Evolutionary conservation across 306 rosid genomes (phyloP).

Genomic region (Morella rubra): DNA sequence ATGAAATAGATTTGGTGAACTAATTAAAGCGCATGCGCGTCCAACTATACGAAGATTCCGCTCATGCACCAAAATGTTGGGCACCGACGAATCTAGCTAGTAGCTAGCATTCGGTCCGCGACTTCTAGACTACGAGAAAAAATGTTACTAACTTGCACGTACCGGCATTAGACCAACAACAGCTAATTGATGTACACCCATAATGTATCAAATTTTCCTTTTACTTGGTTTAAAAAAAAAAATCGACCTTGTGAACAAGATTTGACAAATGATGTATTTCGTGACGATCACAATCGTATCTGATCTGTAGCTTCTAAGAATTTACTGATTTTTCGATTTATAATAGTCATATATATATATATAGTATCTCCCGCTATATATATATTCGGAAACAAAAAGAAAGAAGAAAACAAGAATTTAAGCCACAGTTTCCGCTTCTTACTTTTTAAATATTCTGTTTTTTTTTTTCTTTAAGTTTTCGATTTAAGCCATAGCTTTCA

Average conservation of each 20-base stretch:
- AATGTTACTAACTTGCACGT: background rate
- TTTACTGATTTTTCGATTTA: too few relatives aligned
- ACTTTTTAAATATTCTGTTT: too few relatives aligned
- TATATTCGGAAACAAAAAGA: too few relatives aligned
- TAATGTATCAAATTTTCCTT: background rate
- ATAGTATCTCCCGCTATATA: too few relatives aligned
- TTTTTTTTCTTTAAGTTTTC: too few relatives aligned
- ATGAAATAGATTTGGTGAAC: background rate
- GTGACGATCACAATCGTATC: background rate
- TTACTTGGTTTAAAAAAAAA: background rate
- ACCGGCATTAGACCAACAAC: background rate
- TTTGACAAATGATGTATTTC: background rate
- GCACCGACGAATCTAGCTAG: constrained; percentile 3
- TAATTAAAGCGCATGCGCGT: background rate
- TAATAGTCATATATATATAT: too few relatives aligned
- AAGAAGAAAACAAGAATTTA: too few relatives aligned
- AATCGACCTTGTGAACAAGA: background rate
- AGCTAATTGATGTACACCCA: background rate
- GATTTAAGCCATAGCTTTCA: background rate
- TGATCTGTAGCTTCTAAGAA: too few relatives aligned
- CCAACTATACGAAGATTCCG: background rate
- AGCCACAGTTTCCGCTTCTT: too few relatives aligned
- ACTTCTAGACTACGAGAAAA: background rate
- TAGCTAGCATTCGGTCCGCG: too few relatives aligned
- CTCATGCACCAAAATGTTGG: background rate